Evolutionary conservation across 2,329 filamentous ascomycete species (phyloP).

Genomic region (Rutstroemia sydowiana): DNA sequence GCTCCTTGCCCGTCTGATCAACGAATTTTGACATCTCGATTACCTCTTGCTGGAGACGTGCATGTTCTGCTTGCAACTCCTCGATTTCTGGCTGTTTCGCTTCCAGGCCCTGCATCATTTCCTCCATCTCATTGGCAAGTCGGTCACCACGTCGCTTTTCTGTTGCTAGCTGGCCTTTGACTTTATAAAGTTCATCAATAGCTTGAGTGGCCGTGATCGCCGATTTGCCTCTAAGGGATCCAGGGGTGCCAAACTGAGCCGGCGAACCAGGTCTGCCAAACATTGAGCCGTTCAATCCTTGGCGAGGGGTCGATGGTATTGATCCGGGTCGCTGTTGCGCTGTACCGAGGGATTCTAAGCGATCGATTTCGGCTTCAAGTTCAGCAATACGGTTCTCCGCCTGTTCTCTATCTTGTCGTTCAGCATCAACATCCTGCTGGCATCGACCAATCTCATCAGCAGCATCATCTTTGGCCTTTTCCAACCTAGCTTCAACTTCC

Average conservation of each 20-base stretch:
- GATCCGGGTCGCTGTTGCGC: constrained; percentile 36
- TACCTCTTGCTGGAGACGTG: constrained; percentile 71
- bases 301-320: constrained; percentile 51
- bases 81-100: constrained; percentile 81
- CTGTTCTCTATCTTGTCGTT: constrained; percentile 52
- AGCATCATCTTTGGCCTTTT: constrained; percentile 54
- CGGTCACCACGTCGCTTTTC: constrained; percentile 70
- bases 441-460: constrained; percentile 49
- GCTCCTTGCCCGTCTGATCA: constrained; percentile 72
- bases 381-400: constrained; percentile 57
- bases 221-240: constrained; percentile 47
- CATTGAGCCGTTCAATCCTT: constrained; percentile 44
- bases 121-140: constrained; percentile 70
- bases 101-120: constrained; percentile 79
- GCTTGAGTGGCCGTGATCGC: constrained; percentile 54
- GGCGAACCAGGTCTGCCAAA: constrained; percentile 49
- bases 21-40: constrained; percentile 79
- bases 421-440: constrained; percentile 46
- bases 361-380: constrained; percentile 55
- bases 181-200: constrained; percentile 56
- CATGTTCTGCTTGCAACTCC: constrained; percentile 74
- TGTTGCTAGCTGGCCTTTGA: constrained; percentile 64
- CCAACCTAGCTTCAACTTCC: constrained; percentile 57
- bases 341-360: constrained; percentile 47
- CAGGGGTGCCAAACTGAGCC: constrained; percentile 48